Conservation (phyloP, 306 rosid genomes). For the Sophora flavescens region DNA sequence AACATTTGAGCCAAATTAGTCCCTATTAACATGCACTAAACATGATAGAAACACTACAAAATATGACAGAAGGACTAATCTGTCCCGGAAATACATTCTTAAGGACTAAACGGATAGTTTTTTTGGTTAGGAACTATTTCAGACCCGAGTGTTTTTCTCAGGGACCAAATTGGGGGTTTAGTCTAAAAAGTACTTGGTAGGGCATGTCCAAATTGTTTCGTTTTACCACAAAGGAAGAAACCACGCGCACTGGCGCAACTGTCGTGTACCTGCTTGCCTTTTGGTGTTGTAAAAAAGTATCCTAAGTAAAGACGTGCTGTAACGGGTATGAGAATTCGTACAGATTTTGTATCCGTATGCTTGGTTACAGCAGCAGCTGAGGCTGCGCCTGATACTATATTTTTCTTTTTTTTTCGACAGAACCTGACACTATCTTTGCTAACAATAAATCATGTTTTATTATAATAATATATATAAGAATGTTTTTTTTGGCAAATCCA, state of each 20-base stretch:
- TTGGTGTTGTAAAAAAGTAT: constrained; percentile 2
- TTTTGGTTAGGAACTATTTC: no score
- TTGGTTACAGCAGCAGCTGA: neutral
- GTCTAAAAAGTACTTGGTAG: no score
- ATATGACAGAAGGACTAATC: no score
- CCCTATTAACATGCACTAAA: no score
- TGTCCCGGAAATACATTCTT: no score
- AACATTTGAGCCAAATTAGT: no score
- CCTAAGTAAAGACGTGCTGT: constrained; percentile 25
- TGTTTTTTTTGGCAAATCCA: no score
- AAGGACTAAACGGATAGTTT: no score
- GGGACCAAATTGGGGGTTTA: no score
- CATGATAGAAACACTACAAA: no score
- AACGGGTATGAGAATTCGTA: neutral
- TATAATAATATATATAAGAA: neutral
- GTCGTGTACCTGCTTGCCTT: neutral
- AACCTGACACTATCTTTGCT: no score
- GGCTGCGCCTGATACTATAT: constrained; percentile 11
- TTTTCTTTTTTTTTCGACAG: neutral
- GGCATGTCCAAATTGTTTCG: neutral
- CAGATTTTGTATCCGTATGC: neutral
- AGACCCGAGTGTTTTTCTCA: no score
- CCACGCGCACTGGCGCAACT: constrained; percentile 24
- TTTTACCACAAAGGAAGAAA: constrained; percentile 1
- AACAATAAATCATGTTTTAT: neutral